Base-by-base conservation (phyloP, 768 basidiomycete species). In the Auriscalpium vulgare region DNA sequence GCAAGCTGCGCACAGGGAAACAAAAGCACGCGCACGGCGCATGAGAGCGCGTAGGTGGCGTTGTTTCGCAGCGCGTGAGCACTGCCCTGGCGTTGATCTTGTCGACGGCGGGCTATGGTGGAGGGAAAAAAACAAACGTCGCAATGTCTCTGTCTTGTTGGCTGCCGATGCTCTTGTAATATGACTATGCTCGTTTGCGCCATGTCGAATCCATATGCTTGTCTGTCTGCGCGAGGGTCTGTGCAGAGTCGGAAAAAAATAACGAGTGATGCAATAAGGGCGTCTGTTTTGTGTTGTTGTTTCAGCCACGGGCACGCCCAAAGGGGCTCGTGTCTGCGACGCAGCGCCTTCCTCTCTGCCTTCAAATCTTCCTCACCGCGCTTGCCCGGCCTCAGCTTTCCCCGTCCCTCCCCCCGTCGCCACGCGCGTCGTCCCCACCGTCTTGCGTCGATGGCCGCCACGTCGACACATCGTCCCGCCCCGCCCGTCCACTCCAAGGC, bases 1-100 rank as follows among this genome's bases (percentile, higher is more conserved):
- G 91, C 78, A 95, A 95, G 72, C 78, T 97, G 74, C 86, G 89
- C 74, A 81, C 88, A 61, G 87, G 89, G 71, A 97, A 97, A 81
- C 87, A 91, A 78, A 97, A 95, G 82, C 94, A 97, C 74, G 91
- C 86, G 45, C 75, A 79, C 65, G 72, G 68, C 51, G 73, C 74
- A 66, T 76, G 58, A 70, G 65, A 51, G 44, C 16, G 37, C 21
- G 17, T 35, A n/a, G 47, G 7, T 47, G 17, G 40, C 23, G 23
- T 43, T 47, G 34, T 57, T 49, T 38, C 38, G 48, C 29, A 45
- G 16, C 40, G 40, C 40, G 40, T 43, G 14, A 17, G 40, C 14
- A 43, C 40, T 43, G 13, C 14, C 17, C 40, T 43, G 40, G 17
- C 40, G 5, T 43, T 17, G 40, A 43, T 43, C 40, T 17, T 13